These are phyloP conservation scores for Mortierella sp. DNA, from an alignment of 371 early-diverging fungal genomes.

Conservation along the genomic window DNA sequence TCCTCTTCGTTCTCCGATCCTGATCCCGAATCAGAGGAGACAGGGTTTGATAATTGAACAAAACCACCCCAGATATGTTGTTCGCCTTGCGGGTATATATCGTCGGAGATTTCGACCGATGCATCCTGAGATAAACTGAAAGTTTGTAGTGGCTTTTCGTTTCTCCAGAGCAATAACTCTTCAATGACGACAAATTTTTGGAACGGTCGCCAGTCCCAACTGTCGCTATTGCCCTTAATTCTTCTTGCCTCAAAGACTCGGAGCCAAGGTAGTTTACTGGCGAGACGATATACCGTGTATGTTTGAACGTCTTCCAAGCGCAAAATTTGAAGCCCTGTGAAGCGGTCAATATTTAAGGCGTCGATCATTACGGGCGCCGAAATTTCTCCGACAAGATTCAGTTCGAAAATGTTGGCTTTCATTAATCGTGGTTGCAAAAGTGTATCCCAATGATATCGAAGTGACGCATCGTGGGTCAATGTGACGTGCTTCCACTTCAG, in stretches of 20 bases:
- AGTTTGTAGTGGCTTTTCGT: slow-evolving; percentile 31
- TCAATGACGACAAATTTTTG: slow-evolving; percentile 13
- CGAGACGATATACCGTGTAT: slow-evolving; percentile 39
- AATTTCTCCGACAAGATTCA: slow-evolving; percentile 36
- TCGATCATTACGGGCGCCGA: slow-evolving; percentile 34
- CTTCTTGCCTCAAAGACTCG: slow-evolving; percentile 29
- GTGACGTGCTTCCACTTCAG: slow-evolving; percentile 39
- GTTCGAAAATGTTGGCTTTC: slow-evolving; percentile 16
- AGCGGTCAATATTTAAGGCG: slow-evolving; percentile 24
- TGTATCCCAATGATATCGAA: slow-evolving; percentile 35
- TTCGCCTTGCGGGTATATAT: slow-evolving; percentile 31
- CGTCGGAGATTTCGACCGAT: slow-evolving; percentile 20
- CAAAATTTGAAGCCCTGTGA: slow-evolving; percentile 15
- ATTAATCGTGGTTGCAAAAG: slow-evolving; percentile 24
- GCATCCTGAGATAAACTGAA: slow-evolving; percentile 25
- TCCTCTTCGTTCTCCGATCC: slow-evolving; percentile 13
- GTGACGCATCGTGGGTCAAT: slow-evolving; percentile 15
- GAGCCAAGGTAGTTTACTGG: slow-evolving; percentile 29
- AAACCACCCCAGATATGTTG: slow-evolving; percentile 33
- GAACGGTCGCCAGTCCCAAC: slow-evolving; percentile 47
- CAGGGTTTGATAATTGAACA: slow-evolving; percentile 24
- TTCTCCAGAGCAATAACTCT: slow-evolving; percentile 43
- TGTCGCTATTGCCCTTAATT: slow-evolving; percentile 36
- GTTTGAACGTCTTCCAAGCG: slow-evolving; percentile 38
- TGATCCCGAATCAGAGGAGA: slow-evolving; percentile 1